Conservation (phyloP, 768 basidiomycete genomes). For the Psilocybe cubensis region DNA sequence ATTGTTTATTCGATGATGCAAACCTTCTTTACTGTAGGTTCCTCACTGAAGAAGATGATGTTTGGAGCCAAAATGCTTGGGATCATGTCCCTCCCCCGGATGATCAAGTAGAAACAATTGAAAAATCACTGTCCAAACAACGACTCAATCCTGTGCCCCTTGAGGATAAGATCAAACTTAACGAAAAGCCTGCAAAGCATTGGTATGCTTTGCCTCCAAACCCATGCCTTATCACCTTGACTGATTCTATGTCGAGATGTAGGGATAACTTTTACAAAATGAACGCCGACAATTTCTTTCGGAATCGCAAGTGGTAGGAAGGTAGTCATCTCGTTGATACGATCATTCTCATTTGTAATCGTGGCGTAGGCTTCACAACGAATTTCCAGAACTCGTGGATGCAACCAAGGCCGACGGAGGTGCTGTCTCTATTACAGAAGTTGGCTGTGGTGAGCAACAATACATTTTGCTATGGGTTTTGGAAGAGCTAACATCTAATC, state of each 20-base stretch:
- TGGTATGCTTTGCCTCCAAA: slow-evolving; percentile 49
- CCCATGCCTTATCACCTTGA: too few relatives aligned
- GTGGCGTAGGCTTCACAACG: slow-evolving; percentile 76
- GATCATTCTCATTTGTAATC: slow-evolving; percentile 7
- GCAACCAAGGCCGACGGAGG: slow-evolving; percentile 82
- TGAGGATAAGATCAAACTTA: slow-evolving; percentile 71
- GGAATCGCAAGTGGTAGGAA: slow-evolving; percentile 84
- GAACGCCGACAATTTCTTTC: slow-evolving; percentile 90
- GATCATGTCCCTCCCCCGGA: slow-evolving; percentile 86
- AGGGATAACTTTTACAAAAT: slow-evolving; percentile 95
- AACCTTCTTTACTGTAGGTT: slow-evolving; percentile 49
- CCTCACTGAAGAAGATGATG: slow-evolving; percentile 68
- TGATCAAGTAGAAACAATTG: slow-evolving; percentile 78
- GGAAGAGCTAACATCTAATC: background rate
- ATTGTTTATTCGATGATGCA: background rate
- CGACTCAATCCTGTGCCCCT: slow-evolving; percentile 71
- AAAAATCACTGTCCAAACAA: slow-evolving; percentile 72
- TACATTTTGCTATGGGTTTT: background rate
- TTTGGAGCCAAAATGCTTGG: slow-evolving; percentile 91
- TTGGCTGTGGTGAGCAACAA: slow-evolving; percentile 78
- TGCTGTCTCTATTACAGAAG: slow-evolving; percentile 74
- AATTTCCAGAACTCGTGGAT: slow-evolving; percentile 86
- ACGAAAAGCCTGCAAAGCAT: slow-evolving; percentile 71
- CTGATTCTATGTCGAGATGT: slow-evolving; percentile 9
- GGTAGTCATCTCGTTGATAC: slow-evolving; percentile 1